phyloP scores from a whole-genome alignment of 2,329 filamentous ascomycete species.

The Dactylonectria estremocensis region DNA sequence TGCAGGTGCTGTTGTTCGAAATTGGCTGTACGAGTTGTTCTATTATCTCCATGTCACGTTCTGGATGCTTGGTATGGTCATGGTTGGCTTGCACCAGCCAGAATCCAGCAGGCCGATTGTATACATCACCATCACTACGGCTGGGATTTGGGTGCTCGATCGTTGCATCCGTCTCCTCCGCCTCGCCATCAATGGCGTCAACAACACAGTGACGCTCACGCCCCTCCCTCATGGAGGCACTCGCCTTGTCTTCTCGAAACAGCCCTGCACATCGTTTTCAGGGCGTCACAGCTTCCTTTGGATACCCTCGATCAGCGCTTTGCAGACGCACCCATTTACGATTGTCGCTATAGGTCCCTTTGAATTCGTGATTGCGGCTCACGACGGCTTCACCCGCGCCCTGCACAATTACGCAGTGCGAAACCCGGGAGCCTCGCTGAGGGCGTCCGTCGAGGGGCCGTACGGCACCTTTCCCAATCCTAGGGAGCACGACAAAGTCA shows the following conservation, averaged over 20 bases:
- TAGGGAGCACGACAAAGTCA: slow-evolving; percentile 66
- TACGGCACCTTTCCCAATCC: slow-evolving; percentile 71
- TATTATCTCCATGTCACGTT: slow-evolving; percentile 67
- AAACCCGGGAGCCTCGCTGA: slow-evolving; percentile 64
- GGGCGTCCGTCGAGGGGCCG: slow-evolving; percentile 70
- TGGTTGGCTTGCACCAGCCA: slow-evolving; percentile 67
- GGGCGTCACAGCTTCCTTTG: slow-evolving; percentile 77
- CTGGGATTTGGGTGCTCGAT: slow-evolving; percentile 66
- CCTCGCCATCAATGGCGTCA: slow-evolving; percentile 61
- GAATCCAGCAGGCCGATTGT: slow-evolving; percentile 59
- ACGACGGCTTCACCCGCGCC: slow-evolving; percentile 72
- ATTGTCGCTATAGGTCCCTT: slow-evolving; percentile 67
- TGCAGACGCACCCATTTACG: slow-evolving; percentile 77
- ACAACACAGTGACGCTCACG: slow-evolving; percentile 67
- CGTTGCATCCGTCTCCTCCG: slow-evolving; percentile 64
- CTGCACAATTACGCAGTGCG: slow-evolving; percentile 66
- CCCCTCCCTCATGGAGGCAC: slow-evolving; percentile 69
- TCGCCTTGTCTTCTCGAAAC: slow-evolving; percentile 67
- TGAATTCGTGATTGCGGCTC: slow-evolving; percentile 72
- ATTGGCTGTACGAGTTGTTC: slow-evolving; percentile 70
- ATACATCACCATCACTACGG: slow-evolving; percentile 59
- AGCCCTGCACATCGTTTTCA: slow-evolving; percentile 61
- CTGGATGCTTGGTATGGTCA: slow-evolving; percentile 64
- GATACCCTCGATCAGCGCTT: slow-evolving; percentile 70
- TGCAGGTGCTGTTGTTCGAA: slow-evolving; percentile 60